Base-by-base conservation (phyloP, 768 basidiomycete species). In the Mycena maculata region DNA sequence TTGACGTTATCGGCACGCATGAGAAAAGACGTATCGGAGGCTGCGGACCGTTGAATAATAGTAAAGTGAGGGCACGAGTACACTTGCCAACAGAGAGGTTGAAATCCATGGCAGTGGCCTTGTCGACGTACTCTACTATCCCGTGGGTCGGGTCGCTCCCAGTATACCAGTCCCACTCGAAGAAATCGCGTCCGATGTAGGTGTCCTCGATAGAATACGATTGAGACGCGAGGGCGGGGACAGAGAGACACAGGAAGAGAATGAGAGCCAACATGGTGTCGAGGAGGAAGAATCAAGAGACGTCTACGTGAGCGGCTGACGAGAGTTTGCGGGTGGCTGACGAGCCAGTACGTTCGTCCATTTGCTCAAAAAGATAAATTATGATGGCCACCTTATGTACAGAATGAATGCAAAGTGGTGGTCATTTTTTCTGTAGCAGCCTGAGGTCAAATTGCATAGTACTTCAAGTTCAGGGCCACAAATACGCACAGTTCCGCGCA, bases 61-160 rank as follows among this genome's bases (percentile, higher is more conserved):
- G 3, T 15, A 15, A 8, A 62, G 47, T 4, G 15, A 9, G 22
- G 23, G 30, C 25, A 33, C 33, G 42, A 22, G 33, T 56, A 54
- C 31, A 63, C 81, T 27, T 48, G 86, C 88, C 86, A 61, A 74
- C 84, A 11, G 88, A 78, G 33, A 90, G 78, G 60, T 85, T 86
- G 1, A 74, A 72, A 0, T 53, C 22, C n/a, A 78, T 54, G 0
- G 89, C 85, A 2, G 83, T 82, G 18, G 65, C 54, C 69, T 80
- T 68, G 65, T 84, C 80, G 36, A 90, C 81, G 66, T 88, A 90
- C 75, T 89, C 85, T 63, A 88, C 87, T 55, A 85, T 78, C n/a
- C 89, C 89, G 66, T 89, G 86, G 0, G 89, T 91, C n/a, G 88
- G 89, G 72, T 91, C 89, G 62, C 83, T 71, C 28, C 74, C 58